Evolutionary conservation across 164 flowering plant genomes (phyloP), one percentile per base, ranked within the genome.

Genomic region (Chimonanthus praecox): DNA sequence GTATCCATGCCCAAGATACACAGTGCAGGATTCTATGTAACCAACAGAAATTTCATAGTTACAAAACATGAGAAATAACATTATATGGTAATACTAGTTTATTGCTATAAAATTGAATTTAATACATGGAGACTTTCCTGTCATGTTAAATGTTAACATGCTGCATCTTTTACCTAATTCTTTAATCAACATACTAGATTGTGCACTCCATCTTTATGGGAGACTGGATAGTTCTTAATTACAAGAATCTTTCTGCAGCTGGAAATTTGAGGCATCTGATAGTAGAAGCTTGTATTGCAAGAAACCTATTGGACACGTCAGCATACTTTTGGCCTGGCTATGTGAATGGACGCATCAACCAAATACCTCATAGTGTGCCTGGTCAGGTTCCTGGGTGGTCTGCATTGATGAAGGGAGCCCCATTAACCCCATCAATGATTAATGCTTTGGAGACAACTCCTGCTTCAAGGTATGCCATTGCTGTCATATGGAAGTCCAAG

Each of bases 271-370:
- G 88, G 68, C 98, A 95, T 80, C 84, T 95, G 79, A 90, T 95
- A 74, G 95, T 95, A 76, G 99, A 95, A 87, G 91, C 99, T 73
- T 95, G 99, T 73, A 89, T 93, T 73, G 93, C 99, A 21, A 82
- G 99, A 82, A 88, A 88, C 78, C 80, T 95, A 48, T 72, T 95
- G 79, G 98, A 95, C 74, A 90, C 96, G 49, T 89, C 98, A 61
- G 97, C 90, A 69, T 95, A 95, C 80, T 88, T 84, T 80, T 95
- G 98, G 98, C 94, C 94, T 11, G 97, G 97, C 74, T 95, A 92
- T 83, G 98, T 89, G 61, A 89, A 86, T 80, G 95, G 94, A 15
- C 82, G 82, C 68, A 83, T 92, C 78, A 88, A 83, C 82, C 94
- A 89, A 82, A 72, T 90, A 71, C 97, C 96, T 76, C 88, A 84